Base-by-base conservation (phyloP, 129 eudicot genomes). In the Cynara cardunculus region DNA sequence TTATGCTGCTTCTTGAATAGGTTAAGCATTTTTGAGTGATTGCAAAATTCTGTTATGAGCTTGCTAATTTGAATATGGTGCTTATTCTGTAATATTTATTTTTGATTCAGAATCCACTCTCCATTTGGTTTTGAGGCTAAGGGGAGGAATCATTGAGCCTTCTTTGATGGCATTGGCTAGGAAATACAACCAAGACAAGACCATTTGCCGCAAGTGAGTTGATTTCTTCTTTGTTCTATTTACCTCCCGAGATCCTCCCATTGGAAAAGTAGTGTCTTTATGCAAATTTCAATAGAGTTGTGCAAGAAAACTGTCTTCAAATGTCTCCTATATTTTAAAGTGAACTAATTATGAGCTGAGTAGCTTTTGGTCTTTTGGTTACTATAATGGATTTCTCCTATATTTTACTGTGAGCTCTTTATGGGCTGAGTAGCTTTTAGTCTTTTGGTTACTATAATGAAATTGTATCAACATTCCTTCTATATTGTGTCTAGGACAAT, bases 111-210 rank as follows among this genome's bases (percentile, higher is more conserved):
- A 81, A 31, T 81, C 85, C 3, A 81, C 85, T 1, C 76, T 81
- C 69, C 85, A 81, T 81, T 74, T 81, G 78, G 80, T 81, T 41
- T 35, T 81, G 75, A 81, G 85, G 71, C 85, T 81, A 53, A 79
- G 85, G 5, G 85, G 85, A 2, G 81, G 85, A n/a, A 76, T 82
- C 30, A 82, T 82, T 53, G 85, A 82, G 72, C 85, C 81, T 25
- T 82, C 85, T 0, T 26, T 82, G 82, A 82, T 82, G 81, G 86
- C 81, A n/a, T 84, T 84, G 87, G 87, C 87, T 25, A 75, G 87
- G 71, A 84, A 84, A 41, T 84, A 80, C 66, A 84, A 80, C 32
- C 87, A 84, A 73, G 87, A 84, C 61, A 84, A 84, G 70, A 84
- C 81, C 81, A 84, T 84, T 53, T 80, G 81, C 82, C 87, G 87